Evolutionary conservation across 202 grass and related monocot species (phyloP), one percentile per base, ranked within the genome.

Genomic region (Eragrostis tef): DNA sequence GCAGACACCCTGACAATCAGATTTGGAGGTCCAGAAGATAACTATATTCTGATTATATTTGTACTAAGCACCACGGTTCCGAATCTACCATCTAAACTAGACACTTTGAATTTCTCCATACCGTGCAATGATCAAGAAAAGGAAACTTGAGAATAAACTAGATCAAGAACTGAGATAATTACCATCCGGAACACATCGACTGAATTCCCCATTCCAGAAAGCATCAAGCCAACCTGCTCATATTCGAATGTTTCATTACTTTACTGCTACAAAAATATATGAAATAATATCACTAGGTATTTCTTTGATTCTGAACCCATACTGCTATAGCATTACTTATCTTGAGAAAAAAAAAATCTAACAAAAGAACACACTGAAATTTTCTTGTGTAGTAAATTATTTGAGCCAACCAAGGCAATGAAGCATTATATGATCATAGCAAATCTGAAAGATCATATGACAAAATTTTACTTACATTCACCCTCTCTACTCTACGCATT

Each of bases 401-500:
- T 15, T 63, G 27, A 64, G 13, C 27, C 26, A 34, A 34, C 26
- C 4, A 3, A 0, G 6, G 6, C 6, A 64, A 64, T 17, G 0
- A 64, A 64, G 60, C 15, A 64, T 3, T 64, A 36, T 64, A 8
- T 7, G 13, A 36, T 64, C 61, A 64, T 15, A 64, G 6, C 17
- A 17, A 64, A 64, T 34, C 11, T 9, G 27, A 26, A 61, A 26
- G 1, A 4, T 26, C 54, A 61, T 61, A 8, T 27, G 3, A 26
- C 4, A 46, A 27, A 61, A n/a, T 0, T 26, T 42, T 31, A 75
- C 92, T 94, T 78, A 98, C 95, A 88, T 93, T 93, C 4, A 98
- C 90, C 73, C 85, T 91, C 70, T 98, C 95, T 50, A 91, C 81
- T 87, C 87, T 87, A 15, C 95, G 92, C 85, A 94, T 98, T 86